phyloP scores from a whole-genome alignment of 176 grass and related monocot species.

The Dendrocalamus sinicus region DNA sequence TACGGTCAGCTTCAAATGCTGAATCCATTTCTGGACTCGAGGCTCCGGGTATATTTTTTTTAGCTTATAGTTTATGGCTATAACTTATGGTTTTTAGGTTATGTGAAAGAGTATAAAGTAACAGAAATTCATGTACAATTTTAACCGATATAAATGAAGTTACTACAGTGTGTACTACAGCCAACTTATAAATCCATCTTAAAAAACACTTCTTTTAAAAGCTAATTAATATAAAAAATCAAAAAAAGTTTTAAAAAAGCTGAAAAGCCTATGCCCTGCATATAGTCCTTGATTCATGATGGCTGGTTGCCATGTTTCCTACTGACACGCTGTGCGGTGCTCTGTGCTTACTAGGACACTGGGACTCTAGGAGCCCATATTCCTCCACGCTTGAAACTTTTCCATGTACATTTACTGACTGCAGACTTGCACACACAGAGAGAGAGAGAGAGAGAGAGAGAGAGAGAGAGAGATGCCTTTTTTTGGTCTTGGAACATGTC shows the following conservation, averaged over 20 bases:
- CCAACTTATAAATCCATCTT: too few species aligned
- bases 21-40: not conserved
- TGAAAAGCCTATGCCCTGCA: too few species aligned
- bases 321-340: constrained; percentile 4
- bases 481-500: constrained; percentile 16
- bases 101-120: too few species aligned
- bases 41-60: not conserved
- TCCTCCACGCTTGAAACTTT: constrained; percentile 8
- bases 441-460: not conserved
- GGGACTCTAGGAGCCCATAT: not conserved
- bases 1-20: not conserved
- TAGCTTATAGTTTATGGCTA: too few species aligned
- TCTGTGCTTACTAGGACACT: constrained; percentile 1
- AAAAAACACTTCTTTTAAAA: too few species aligned
- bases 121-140: too few species aligned
- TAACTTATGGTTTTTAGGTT: too few species aligned
- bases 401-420: not conserved
- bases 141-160: too few species aligned
- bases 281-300: constrained; percentile 33
- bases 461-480: not conserved
- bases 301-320: constrained; percentile 7
- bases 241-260: too few species aligned
- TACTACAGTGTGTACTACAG: too few species aligned
- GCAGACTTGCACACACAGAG: too few species aligned
- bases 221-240: too few species aligned